These are phyloP conservation scores for Heterobasidion irregulare DNA, from an alignment of 1,284 basidiomycete species.

Conservation along the genomic window DNA sequence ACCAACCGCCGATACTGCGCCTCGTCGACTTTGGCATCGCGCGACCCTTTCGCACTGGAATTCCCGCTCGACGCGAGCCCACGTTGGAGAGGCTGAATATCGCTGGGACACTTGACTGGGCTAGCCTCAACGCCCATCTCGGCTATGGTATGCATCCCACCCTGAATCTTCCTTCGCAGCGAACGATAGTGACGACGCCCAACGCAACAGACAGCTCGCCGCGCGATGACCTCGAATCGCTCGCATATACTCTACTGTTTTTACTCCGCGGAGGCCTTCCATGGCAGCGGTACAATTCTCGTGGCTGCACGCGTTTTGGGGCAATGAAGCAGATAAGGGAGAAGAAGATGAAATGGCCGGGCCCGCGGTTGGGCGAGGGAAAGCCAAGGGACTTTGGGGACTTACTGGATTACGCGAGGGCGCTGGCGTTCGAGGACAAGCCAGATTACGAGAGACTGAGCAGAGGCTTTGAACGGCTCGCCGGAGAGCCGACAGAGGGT, in stretches of 20 bases:
- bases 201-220: conserved; percentile 42
- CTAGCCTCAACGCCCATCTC: conserved; percentile 63
- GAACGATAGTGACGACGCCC: background rate
- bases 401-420: background rate
- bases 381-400: background rate
- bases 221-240: conserved; percentile 55
- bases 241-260: conserved; percentile 60
- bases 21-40: conserved; percentile 9
- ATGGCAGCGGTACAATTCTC: conserved; percentile 23
- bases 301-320: background rate
- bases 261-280: conserved; percentile 53
- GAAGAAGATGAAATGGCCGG: background rate
- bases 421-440: background rate
- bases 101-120: conserved; percentile 65
- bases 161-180: background rate
- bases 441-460: background rate
- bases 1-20: background rate
- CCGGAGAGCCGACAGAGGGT: too few species aligned
- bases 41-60: background rate
- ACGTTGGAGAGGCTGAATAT: conserved; percentile 63
- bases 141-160: conserved; percentile 20
- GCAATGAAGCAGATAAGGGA: background rate
- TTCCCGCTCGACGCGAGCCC: background rate
- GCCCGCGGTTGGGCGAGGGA: background rate
- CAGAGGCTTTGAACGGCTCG: too few species aligned